Conservation (phyloP, 208 protist genomes). For the Crithidia brevicula region DNA sequence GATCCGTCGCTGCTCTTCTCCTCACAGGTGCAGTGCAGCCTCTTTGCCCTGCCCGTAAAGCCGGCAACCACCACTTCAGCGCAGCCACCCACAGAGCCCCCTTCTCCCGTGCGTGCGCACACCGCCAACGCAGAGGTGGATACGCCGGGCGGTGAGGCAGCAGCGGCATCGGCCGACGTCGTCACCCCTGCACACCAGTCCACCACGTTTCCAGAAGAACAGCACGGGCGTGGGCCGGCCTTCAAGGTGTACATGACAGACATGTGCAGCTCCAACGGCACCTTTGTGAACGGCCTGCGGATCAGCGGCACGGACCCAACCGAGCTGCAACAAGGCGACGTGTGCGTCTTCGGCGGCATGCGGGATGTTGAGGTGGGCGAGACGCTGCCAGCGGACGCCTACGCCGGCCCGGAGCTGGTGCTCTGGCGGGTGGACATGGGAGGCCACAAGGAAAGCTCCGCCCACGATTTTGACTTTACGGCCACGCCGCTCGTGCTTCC, state of each 20-base stretch:
- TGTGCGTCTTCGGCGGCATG: constrained; percentile 86
- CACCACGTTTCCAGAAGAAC: not conserved
- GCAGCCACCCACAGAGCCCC: not conserved
- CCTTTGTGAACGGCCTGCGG: constrained; percentile 82
- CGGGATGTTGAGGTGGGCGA: constrained; percentile 69
- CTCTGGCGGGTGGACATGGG: constrained; percentile 64
- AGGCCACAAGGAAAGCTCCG: not conserved
- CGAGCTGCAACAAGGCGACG: constrained; percentile 64
- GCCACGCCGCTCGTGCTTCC: constrained; percentile 63
- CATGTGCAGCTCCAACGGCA: constrained; percentile 88
- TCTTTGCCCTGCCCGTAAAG: constrained; percentile 41
- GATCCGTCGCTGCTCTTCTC: constrained; percentile 77
- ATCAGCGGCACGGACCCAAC: constrained; percentile 47
- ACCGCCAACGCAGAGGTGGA: not conserved
- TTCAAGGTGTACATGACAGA: constrained; percentile 65
- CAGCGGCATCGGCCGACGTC: not conserved
- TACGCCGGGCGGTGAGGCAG: not conserved
- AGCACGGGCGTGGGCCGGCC: no score
- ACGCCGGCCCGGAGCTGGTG: constrained; percentile 70
- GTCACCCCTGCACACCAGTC: constrained; percentile 1
- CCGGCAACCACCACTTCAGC: not conserved
- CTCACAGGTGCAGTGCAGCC: constrained; percentile 80
- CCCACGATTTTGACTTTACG: constrained; percentile 46
- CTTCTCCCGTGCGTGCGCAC: not conserved
- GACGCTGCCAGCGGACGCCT: constrained; percentile 52